Evolutionary conservation across 106 monocot species (phyloP).

Genomic region (Gastrodia elata): DNA sequence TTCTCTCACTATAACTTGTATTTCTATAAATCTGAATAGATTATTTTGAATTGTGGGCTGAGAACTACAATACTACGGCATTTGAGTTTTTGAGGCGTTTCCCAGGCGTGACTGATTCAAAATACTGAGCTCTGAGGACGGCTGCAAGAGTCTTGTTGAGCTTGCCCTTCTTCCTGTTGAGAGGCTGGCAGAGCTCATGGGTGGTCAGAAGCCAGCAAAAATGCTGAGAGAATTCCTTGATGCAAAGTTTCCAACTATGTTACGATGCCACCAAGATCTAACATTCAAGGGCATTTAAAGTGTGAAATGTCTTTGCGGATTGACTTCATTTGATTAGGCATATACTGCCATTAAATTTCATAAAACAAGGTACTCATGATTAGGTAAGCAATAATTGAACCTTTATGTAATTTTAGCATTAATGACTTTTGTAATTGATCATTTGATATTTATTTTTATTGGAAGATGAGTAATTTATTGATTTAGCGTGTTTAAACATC

Average conservation of each 20-base stretch:
- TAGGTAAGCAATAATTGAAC: no score
- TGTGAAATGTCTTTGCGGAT: background rate
- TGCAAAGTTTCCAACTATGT: constrained; percentile 85
- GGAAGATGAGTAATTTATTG: background rate
- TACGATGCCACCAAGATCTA: background rate
- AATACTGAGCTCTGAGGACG: constrained; percentile 84
- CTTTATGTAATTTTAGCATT: background rate
- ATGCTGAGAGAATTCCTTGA: constrained; percentile 85
- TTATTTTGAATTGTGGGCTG: no score
- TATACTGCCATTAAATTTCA: background rate
- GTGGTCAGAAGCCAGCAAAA: constrained; percentile 81
- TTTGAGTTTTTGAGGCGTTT: constrained; percentile 92
- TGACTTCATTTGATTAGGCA: background rate
- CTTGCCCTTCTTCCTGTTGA: constrained; percentile 84
- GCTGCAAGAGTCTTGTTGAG: constrained; percentile 72
- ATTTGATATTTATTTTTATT: background rate
- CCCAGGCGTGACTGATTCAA: constrained; percentile 93
- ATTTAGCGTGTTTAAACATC: background rate
- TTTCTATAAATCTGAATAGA: no score
- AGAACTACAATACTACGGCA: constrained; percentile 92
- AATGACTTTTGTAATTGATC: background rate
- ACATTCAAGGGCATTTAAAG: background rate
- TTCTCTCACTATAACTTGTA: no score
- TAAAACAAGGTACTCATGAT: no score
- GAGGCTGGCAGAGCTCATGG: constrained; percentile 79